Conservation (phyloP, 1,284 basidiomycete genomes). For the Cutaneotrichosporon cutaneum region DNA sequence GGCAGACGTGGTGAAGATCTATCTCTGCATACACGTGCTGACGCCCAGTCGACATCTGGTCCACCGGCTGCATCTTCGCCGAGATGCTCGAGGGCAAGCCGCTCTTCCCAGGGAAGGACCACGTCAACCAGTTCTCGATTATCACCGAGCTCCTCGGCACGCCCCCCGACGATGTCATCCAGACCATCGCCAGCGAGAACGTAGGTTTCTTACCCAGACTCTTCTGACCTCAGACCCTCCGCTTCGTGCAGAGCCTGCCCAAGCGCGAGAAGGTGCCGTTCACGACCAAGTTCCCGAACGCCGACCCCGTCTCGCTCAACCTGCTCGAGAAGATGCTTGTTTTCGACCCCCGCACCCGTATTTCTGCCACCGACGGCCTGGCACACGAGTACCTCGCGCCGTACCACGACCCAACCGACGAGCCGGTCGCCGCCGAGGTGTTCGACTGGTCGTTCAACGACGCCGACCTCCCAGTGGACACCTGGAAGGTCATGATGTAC, state of each 20-base stretch:
- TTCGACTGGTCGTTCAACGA: conserved; percentile 99
- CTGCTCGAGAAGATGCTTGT: conserved; percentile 98
- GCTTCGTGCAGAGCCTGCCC: conserved; percentile 95
- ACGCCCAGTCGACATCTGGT: conserved; percentile 87
- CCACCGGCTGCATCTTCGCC: conserved; percentile 98
- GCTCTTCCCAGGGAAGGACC: conserved; percentile 97
- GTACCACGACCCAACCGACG: conserved; percentile 98
- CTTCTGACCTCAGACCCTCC: conserved; percentile 71
- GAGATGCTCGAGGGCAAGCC: conserved; percentile 99
- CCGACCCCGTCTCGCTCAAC: conserved; percentile 87
- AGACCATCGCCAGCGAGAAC: conserved; percentile 97
- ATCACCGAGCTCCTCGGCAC: conserved; percentile 98
- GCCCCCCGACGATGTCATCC: conserved; percentile 98
- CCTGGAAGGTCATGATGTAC: conserved; percentile 99
- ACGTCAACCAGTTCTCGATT: conserved; percentile 99
- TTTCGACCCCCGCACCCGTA: conserved; percentile 95
- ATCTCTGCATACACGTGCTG: conserved; percentile 11
- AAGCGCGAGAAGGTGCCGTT: conserved; percentile 96
- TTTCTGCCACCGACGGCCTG: conserved; percentile 89
- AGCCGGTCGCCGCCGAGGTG: conserved; percentile 88
- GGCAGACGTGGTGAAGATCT: neutral
- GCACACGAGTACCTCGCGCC: conserved; percentile 92
- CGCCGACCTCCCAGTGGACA: conserved; percentile 97
- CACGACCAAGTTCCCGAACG: conserved; percentile 85
- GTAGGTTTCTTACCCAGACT: conserved; percentile 56